Evolutionary conservation across 768 basidiomycete species (phyloP).

Genomic region (Pleurotus sapidus): DNA sequence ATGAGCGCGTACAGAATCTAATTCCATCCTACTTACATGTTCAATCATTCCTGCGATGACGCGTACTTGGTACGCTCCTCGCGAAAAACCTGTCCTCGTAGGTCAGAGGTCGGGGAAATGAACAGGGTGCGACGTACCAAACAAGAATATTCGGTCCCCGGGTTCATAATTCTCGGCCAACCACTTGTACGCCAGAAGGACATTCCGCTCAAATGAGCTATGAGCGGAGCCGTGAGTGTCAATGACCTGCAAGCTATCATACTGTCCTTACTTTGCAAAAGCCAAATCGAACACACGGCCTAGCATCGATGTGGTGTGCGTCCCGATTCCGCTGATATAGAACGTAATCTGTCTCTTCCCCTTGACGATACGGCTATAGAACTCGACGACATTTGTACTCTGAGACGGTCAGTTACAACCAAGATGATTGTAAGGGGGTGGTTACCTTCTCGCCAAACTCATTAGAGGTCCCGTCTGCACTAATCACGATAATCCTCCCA

Average conservation of each 20-base stretch:
- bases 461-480: too few species aligned
- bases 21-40: conserved; percentile 18
- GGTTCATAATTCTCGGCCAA: conserved; percentile 32
- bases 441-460: too few species aligned
- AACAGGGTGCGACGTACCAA: conserved; percentile 24
- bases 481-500: too few species aligned
- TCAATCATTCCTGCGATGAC: conserved; percentile 42
- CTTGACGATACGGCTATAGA: conserved; percentile 21
- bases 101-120: background rate
- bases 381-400: conserved; percentile 29
- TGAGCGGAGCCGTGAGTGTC: background rate
- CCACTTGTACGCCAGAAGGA: conserved; percentile 39
- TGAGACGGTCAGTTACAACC: background rate
- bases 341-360: conserved; percentile 19
- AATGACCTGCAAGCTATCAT: too few species aligned
- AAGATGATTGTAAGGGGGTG: too few species aligned
- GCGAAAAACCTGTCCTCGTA: conserved; percentile 38
- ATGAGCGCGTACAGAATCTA: background rate
- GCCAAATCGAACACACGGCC: too few species aligned
- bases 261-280: too few species aligned
- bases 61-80: conserved; percentile 45
- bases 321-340: conserved; percentile 30
- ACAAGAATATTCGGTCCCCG: conserved; percentile 39
- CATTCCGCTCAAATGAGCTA: conserved; percentile 31
- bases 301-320: background rate